Evolutionary conservation across 192 early-diverging fungal species (phyloP).

Genomic region (Thoreauomyces humboldtii): DNA sequence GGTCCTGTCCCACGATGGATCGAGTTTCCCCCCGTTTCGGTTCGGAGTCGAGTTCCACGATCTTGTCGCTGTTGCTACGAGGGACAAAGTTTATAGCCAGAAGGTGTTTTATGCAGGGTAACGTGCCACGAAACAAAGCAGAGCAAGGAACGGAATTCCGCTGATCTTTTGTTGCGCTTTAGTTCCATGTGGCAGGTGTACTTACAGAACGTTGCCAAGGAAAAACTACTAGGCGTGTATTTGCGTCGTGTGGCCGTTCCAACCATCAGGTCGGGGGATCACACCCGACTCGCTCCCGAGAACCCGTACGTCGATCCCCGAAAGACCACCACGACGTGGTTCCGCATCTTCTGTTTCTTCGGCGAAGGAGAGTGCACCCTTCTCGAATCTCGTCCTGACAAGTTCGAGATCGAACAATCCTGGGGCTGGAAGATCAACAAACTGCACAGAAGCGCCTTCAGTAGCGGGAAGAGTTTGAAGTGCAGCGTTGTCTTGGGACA

Average conservation of each 20-base stretch:
- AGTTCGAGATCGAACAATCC: constrained; percentile 29
- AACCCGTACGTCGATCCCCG: constrained; percentile 34
- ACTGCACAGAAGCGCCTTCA: constrained; percentile 36
- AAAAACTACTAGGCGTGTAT: constrained; percentile 34
- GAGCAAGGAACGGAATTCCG: too few relatives aligned
- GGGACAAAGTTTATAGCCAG: constrained; percentile 26
- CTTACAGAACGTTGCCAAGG: constrained; percentile 23
- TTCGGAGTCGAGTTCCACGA: constrained; percentile 44
- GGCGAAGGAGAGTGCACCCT: constrained; percentile 20
- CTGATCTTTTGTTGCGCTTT: neutral
- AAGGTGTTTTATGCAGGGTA: constrained; percentile 31
- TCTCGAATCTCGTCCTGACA: constrained; percentile 45
- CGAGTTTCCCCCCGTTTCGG: constrained; percentile 40
- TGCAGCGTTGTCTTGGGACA: constrained; percentile 27
- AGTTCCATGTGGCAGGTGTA: constrained; percentile 46
- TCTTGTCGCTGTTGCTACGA: constrained; percentile 10
- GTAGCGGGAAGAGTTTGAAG: constrained; percentile 9
- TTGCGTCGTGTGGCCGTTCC: constrained; percentile 30
- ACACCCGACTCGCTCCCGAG: constrained; percentile 4
- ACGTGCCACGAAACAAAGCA: too few relatives aligned
- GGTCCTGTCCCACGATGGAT: constrained; percentile 27
- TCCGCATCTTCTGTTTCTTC: constrained; percentile 36
- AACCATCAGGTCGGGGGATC: neutral
- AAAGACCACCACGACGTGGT: constrained; percentile 27
- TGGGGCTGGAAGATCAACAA: constrained; percentile 48